These are phyloP conservation scores for Cystobasidium pallidum DNA, from an alignment of 1,284 basidiomycete species.

Conservation along the genomic window DNA sequence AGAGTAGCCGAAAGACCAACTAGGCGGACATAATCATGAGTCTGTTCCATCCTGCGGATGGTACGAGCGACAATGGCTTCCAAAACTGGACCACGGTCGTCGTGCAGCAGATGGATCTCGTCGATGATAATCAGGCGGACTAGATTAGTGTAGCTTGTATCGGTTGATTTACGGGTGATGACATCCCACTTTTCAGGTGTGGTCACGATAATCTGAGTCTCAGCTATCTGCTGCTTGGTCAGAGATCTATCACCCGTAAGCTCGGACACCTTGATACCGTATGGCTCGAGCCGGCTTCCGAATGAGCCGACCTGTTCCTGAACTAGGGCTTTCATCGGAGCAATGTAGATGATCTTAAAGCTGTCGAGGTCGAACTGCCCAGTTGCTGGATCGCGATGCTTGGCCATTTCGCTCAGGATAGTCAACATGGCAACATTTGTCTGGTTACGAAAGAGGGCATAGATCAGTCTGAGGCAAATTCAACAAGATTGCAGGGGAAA, in stretches of 20 bases:
- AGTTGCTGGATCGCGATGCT: constrained; percentile 79
- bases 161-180: constrained; percentile 96
- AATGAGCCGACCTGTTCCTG: constrained; percentile 98
- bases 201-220: constrained; percentile 98
- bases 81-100: constrained; percentile 96
- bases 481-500: constrained; percentile 14
- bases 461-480: no score
- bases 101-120: constrained; percentile 96
- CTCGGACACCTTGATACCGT: constrained; percentile 88
- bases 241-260: constrained; percentile 97
- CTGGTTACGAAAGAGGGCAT: constrained; percentile 59
- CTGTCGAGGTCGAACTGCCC: constrained; percentile 84
- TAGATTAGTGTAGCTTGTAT: constrained; percentile 95
- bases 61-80: constrained; percentile 91
- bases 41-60: constrained; percentile 94
- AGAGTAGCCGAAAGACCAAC: constrained; percentile 95
- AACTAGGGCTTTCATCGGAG: constrained; percentile 98
- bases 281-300: constrained; percentile 74
- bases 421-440: constrained; percentile 98
- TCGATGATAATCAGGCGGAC: constrained; percentile 97
- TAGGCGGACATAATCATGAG: constrained; percentile 84
- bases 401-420: constrained; percentile 82
- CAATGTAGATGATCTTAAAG: constrained; percentile 98
- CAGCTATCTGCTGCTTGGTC: constrained; percentile 95
- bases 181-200: constrained; percentile 99